These are phyloP conservation scores for Hericium alpestre DNA, from an alignment of 768 basidiomycete species.

Conservation along the genomic window DNA sequence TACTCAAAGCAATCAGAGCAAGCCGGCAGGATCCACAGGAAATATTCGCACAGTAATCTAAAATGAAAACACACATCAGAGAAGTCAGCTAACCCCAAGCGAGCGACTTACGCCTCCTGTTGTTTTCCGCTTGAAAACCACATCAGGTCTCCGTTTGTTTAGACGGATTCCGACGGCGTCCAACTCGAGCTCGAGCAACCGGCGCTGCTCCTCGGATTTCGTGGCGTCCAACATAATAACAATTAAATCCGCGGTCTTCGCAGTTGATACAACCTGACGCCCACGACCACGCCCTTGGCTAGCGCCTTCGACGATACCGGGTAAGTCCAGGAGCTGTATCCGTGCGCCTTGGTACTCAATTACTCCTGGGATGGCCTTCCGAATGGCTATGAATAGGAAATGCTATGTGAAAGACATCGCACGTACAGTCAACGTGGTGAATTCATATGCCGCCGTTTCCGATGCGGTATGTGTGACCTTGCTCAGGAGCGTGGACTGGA, in stretches of 20 bases:
- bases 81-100: conserved; percentile 6
- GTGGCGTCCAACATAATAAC: conserved; percentile 89
- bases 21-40: not conserved
- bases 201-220: conserved; percentile 84
- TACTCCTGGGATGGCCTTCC: conserved; percentile 90
- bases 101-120: conserved; percentile 70
- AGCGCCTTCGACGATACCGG: conserved; percentile 91
- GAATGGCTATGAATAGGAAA: not conserved
- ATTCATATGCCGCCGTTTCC: conserved; percentile 87
- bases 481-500: conserved; percentile 78
- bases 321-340: conserved; percentile 90
- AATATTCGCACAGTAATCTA: conserved; percentile 59
- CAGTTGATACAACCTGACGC: conserved; percentile 85
- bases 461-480: conserved; percentile 89
- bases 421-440: conserved; percentile 78
- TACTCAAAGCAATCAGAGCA: conserved; percentile 18
- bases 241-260: conserved; percentile 61
- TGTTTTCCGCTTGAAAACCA: conserved; percentile 88
- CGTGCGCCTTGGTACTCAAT: conserved; percentile 90
- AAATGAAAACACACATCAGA: not conserved
- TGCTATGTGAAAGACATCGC: not conserved
- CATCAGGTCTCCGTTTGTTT: conserved; percentile 84
- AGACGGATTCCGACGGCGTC: conserved; percentile 95
- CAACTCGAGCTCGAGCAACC: conserved; percentile 82
- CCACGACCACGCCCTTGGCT: conserved; percentile 88